These are phyloP conservation scores for Sisymbrium irio DNA, from an alignment of 345 rosid species.

Conservation along the genomic window DNA sequence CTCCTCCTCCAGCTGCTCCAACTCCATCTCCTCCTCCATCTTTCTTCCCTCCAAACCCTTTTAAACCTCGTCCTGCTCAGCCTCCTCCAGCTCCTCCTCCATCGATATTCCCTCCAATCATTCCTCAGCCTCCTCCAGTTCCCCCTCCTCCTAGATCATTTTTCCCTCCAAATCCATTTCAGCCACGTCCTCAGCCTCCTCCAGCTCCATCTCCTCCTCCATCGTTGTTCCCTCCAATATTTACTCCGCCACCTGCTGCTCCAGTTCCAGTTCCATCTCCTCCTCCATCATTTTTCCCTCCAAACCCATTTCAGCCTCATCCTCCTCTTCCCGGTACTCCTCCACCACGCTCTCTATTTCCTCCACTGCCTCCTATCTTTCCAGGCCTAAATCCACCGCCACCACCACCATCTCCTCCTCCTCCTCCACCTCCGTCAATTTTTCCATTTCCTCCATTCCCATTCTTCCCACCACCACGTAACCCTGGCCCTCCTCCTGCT, in stretches of 20 bases:
- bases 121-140: slow-evolving; percentile 11
- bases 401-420: slow-evolving; percentile 17
- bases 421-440: slow-evolving; percentile 29
- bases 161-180: slow-evolving; percentile 24
- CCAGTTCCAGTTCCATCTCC: neutral
- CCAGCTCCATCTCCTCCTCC: slow-evolving; percentile 14
- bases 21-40: slow-evolving; percentile 6
- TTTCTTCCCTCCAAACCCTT: slow-evolving; percentile 28
- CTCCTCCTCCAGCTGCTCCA: slow-evolving; percentile 25
- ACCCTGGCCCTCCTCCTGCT: slow-evolving; percentile 51
- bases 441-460: slow-evolving; percentile 45
- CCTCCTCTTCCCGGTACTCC: slow-evolving; percentile 23
- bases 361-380: slow-evolving; percentile 38
- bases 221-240: neutral
- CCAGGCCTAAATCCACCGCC: slow-evolving; percentile 30
- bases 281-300: slow-evolving; percentile 19
- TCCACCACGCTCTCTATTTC: slow-evolving; percentile 26
- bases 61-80: slow-evolving; percentile 17
- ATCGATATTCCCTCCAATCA: slow-evolving; percentile 19
- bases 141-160: slow-evolving; percentile 17
- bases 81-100: slow-evolving; percentile 25
- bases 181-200: slow-evolving; percentile 22
- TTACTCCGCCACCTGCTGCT: neutral
- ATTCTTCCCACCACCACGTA: slow-evolving; percentile 38
- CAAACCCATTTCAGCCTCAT: slow-evolving; percentile 12